These are phyloP conservation scores for Starmerella tilneyi DNA, from an alignment of 805 yeast species.

Conservation along the genomic window DNA sequence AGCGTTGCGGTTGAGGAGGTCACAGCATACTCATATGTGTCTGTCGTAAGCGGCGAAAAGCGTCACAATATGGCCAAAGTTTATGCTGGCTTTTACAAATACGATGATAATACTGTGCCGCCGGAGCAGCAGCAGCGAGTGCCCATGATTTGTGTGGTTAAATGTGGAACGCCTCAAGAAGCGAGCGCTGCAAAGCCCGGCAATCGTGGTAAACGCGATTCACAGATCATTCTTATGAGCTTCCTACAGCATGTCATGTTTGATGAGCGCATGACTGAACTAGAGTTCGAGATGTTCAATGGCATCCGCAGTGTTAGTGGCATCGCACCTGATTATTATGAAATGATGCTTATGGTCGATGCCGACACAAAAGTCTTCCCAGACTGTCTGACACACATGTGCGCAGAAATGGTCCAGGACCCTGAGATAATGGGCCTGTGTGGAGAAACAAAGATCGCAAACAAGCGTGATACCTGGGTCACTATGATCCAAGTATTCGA, in stretches of 20 bases:
- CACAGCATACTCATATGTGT: conserved; percentile 75
- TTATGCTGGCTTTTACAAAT: conserved; percentile 86
- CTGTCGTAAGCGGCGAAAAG: conserved; percentile 87
- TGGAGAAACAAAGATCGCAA: conserved; percentile 88
- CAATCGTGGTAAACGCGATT: conserved; percentile 91
- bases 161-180: conserved; percentile 81
- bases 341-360: conserved; percentile 80
- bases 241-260: conserved; percentile 78
- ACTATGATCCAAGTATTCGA: conserved; percentile 90
- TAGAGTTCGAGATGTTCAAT: conserved; percentile 67
- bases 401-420: conserved; percentile 77
- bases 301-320: conserved; percentile 79
- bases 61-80: conserved; percentile 98
- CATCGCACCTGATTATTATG: conserved; percentile 71
- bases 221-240: conserved; percentile 83
- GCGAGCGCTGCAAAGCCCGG: conserved; percentile 63
- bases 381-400: conserved; percentile 81
- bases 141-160: conserved; percentile 68
- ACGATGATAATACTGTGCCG: conserved; percentile 65
- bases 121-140: conserved; percentile 71
- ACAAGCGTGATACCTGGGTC: conserved; percentile 76
- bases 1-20: conserved; percentile 64
- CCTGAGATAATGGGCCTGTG: conserved; percentile 85
- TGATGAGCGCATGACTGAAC: conserved; percentile 88
- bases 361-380: conserved; percentile 87